Conservation (phyloP, 2,329 filamentous ascomycete genomes). For the Microsporum audouinii region DNA sequence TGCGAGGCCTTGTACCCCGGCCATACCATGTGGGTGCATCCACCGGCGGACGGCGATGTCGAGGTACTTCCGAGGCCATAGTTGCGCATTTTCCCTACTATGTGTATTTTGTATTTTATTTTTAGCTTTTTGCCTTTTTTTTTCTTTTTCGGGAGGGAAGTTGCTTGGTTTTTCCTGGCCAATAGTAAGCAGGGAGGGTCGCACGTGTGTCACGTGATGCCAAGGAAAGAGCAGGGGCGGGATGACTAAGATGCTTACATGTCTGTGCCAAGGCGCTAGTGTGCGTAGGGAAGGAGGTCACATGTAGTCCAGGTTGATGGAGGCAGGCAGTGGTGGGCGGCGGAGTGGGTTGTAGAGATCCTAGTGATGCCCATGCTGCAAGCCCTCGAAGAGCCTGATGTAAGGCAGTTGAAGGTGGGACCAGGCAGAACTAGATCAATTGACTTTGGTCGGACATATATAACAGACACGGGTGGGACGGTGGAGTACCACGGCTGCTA, state of each 20-base stretch:
- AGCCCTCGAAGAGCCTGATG: not conserved
- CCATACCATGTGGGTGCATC: not conserved
- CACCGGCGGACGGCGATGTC: not conserved
- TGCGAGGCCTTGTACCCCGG: not conserved
- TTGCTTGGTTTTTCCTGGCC: not conserved
- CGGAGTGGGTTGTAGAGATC: not conserved
- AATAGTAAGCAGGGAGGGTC: not conserved
- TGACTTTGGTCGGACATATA: not conserved
- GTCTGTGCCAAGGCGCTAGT: not conserved
- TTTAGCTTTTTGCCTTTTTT: not conserved
- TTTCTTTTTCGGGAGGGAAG: not conserved
- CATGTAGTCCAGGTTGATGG: not conserved
- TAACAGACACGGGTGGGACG: not conserved
- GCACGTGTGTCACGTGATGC: not conserved
- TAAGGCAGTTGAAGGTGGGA: not conserved
- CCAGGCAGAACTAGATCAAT: not conserved
- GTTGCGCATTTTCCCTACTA: not conserved
- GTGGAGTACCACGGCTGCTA: not conserved
- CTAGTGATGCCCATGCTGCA: no score
- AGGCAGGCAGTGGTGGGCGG: not conserved
- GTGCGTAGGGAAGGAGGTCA: not conserved
- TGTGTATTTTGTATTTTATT: not conserved
- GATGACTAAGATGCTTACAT: not conserved
- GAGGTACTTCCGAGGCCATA: not conserved
- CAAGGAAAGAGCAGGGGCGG: not conserved